Evolutionary conservation across 371 early-diverging fungal genomes (phyloP), one percentile per base, ranked within the genome.

Genomic region (Syncephalastrum contaminatum): DNA sequence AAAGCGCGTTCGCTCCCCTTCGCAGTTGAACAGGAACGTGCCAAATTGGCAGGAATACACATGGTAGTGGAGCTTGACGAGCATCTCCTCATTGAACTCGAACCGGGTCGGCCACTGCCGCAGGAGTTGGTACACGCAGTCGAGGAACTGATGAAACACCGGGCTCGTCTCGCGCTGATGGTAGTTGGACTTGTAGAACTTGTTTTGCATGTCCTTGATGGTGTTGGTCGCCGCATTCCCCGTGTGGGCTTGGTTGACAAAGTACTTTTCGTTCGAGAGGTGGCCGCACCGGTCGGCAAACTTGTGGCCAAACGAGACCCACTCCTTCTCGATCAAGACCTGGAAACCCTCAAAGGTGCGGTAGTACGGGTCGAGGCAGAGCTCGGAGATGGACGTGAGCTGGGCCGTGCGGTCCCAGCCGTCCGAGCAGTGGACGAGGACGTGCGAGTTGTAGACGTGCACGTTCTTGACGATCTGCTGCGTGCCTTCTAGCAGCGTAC

Each of bases 391-490:
- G 4, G 95, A 87, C 2, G 90, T 91, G 43, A 97, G 70, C 66
- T 98, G 99, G 3, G 96, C 90, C 0, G 99, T 98, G 41, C 99
- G 88, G 70, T 98, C 99, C 99, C 99, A 98, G 8, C 99, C 99
- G 69, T 98, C 99, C n/a, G 95, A 93, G 79, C 99, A 98, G 65
- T 98, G 99, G 3, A 98, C 94, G 25, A 98, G 78, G 3, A 94
- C 96, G 59, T 97, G 96, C 1, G 87, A 82, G 51, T 86, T 87
- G 24, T 75, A 71, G 2, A 85, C 67, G 62, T 92, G 87, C 2
- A 97, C 81, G 48, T 81, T 86, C 51, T 89, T 82, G n/a, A 96
- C 91, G 51, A 98, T 93, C 48, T 83, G 70, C 44, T 73, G 58
- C 0, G 92, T 80, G 14, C 92, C 96, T 4, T 92, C 92, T 58